A percentile compares a stretch with the other conserved stretches of the same genome.
These are phyloP conservation scores for Lecanosticta acicola DNA, from an alignment of 2,329 filamentous ascomycete genomes.

Conservation along the genomic window DNA sequence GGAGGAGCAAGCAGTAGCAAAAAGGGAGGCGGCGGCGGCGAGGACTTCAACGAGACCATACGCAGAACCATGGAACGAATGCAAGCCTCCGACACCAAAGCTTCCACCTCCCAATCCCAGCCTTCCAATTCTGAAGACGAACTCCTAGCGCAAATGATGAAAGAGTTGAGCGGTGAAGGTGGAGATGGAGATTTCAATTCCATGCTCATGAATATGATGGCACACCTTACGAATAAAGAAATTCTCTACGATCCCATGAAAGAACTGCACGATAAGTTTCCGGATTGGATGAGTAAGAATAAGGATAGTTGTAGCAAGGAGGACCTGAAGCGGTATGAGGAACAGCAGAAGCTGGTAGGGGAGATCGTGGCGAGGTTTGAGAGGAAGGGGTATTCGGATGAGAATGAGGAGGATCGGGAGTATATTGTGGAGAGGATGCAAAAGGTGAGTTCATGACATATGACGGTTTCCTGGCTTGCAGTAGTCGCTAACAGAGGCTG, in stretches of 20 bases:
- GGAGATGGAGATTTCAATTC: slow-evolving; percentile 85
- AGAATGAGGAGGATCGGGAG: slow-evolving; percentile 73
- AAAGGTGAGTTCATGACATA: slow-evolving; percentile 63
- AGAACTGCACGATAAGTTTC: slow-evolving; percentile 89
- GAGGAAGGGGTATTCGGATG: slow-evolving; percentile 71
- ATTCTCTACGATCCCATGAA: slow-evolving; percentile 99
- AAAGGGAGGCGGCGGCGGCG: slow-evolving; percentile 33
- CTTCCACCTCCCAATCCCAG: slow-evolving; percentile 55
- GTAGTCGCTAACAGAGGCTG: slow-evolving; percentile 10
- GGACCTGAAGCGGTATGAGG: slow-evolving; percentile 73
- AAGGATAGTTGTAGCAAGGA: slow-evolving; percentile 58
- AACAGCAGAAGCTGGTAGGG: slow-evolving; percentile 70
- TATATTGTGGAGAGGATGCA: slow-evolving; percentile 98
- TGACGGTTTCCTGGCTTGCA: slow-evolving; percentile 11
- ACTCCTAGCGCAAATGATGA: slow-evolving; percentile 85
- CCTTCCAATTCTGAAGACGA: slow-evolving; percentile 58
- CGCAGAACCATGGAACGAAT: slow-evolving; percentile 92
- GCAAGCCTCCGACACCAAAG: slow-evolving; percentile 80
- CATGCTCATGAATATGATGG: slow-evolving; percentile 97
- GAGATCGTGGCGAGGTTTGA: slow-evolving; percentile 92
- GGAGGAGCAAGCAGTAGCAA: slow-evolving; percentile 5
- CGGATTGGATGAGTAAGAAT: slow-evolving; percentile 80
- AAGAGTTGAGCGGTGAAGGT: slow-evolving; percentile 67
- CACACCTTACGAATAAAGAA: slow-evolving; percentile 96
- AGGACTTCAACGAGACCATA: slow-evolving; percentile 88